Evolutionary conservation across 176 grass and related monocot genomes (phyloP).

Genomic region (Aegilops speltoides): DNA sequence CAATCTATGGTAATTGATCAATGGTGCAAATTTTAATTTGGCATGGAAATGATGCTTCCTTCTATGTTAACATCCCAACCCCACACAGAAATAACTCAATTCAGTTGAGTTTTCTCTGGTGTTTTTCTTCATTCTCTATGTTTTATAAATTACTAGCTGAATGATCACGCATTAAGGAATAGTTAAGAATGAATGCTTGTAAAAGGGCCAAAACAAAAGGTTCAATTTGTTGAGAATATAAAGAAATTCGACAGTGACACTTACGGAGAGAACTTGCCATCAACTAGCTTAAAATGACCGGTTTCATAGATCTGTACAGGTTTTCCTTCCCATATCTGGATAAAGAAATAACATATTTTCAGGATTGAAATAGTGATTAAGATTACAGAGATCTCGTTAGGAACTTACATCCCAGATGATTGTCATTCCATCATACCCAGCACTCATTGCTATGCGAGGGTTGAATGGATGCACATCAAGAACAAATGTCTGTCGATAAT

Average conservation of each 20-base stretch:
- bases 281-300: constrained; percentile 91
- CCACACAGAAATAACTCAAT: not conserved
- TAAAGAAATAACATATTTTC: constrained; percentile 30
- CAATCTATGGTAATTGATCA: constrained; percentile 2
- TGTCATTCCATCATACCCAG: constrained; percentile 97
- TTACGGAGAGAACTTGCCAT: constrained; percentile 99
- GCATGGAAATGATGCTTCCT: not conserved
- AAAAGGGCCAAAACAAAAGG: not conserved
- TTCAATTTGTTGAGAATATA: not conserved
- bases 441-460: constrained; percentile 99
- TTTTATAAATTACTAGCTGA: not conserved
- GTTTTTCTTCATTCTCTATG: constrained; percentile 1
- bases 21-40: constrained; percentile 16
- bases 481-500: constrained; percentile 90
- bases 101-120: not conserved
- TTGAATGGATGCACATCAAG: constrained; percentile 99
- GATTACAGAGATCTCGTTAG: constrained; percentile 18
- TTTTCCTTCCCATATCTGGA: constrained; percentile 99
- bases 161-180: not conserved
- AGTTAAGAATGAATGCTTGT: not conserved
- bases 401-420: constrained; percentile 99
- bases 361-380: constrained; percentile 26
- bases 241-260: constrained; percentile 40
- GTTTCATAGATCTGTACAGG: constrained; percentile 95
- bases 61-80: constrained; percentile 15